Conservation (phyloP, 2,329 filamentous ascomycete genomes). For the Fusarium vanettenii region DNA sequence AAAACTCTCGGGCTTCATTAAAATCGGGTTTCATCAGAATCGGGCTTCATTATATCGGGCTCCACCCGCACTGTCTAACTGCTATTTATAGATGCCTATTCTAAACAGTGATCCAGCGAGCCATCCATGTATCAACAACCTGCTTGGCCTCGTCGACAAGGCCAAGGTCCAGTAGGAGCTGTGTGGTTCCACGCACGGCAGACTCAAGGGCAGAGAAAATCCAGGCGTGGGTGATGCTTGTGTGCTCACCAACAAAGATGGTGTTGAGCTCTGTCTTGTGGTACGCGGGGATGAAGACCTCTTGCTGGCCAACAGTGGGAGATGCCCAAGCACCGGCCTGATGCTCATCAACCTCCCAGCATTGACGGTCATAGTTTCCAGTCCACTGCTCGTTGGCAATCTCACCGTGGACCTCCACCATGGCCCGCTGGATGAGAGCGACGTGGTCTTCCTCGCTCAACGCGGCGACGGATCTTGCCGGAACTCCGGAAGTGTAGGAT, state of each 20-base stretch:
- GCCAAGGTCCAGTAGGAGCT: slow-evolving; percentile 65
- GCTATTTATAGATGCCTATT: neutral
- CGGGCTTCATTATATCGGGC: neutral
- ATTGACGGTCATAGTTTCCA: slow-evolving; percentile 67
- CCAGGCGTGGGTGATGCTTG: slow-evolving; percentile 70
- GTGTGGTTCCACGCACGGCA: slow-evolving; percentile 65
- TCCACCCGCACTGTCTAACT: neutral
- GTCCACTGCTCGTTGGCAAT: slow-evolving; percentile 67
- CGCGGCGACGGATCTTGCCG: slow-evolving; percentile 27
- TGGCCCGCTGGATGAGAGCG: slow-evolving; percentile 28
- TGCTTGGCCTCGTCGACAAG: slow-evolving; percentile 71
- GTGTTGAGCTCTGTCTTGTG: slow-evolving; percentile 66
- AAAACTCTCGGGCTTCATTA: neutral
- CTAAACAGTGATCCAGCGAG: slow-evolving; percentile 58
- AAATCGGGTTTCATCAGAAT: neutral
- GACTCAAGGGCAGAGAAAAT: slow-evolving; percentile 63
- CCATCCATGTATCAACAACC: slow-evolving; percentile 69
- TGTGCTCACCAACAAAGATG: slow-evolving; percentile 46
- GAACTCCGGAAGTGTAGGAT: slow-evolving; percentile 35
- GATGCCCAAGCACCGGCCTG: slow-evolving; percentile 67
- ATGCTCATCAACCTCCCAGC: slow-evolving; percentile 68
- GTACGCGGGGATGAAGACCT: slow-evolving; percentile 70
- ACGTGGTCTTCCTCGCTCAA: slow-evolving; percentile 38
- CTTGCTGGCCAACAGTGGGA: slow-evolving; percentile 65
- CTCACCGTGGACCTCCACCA: slow-evolving; percentile 37